These are phyloP conservation scores for Saxophila tyrrhenica DNA, from an alignment of 495 filamentous ascomycete species.

Conservation along the genomic window DNA sequence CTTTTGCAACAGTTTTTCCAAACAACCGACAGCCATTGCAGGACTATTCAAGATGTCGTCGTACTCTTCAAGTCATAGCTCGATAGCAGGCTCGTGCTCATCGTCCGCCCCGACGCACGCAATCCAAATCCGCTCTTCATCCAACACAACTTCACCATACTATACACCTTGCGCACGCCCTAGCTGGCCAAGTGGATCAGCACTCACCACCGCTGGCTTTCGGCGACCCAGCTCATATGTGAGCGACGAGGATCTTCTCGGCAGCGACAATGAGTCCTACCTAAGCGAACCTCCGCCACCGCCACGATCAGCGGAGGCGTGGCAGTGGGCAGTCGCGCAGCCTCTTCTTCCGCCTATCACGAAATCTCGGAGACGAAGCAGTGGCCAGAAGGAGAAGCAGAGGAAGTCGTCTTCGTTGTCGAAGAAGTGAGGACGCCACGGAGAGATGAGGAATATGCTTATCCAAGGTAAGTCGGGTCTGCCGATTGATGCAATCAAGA, in stretches of 20 bases:
- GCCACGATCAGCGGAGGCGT: conserved; percentile 23
- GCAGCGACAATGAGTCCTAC: conserved; percentile 21
- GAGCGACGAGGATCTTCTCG: conserved; percentile 32
- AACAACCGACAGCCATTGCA: neutral
- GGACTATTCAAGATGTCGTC: no score
- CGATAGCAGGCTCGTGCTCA: neutral
- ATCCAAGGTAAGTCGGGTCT: no score
- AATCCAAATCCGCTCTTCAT: neutral
- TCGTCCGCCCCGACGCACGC: no score
- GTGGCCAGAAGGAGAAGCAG: conserved; percentile 9
- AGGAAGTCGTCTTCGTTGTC: neutral
- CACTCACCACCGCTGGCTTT: neutral
- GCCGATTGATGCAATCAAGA: no score
- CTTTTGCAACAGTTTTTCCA: neutral
- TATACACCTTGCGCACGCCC: neutral
- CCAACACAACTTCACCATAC: neutral
- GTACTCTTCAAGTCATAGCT: neutral
- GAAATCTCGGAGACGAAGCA: conserved; percentile 25
- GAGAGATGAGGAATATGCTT: no score
- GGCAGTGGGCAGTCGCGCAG: conserved; percentile 12
- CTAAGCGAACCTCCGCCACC: conserved; percentile 29
- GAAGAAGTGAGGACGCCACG: neutral
- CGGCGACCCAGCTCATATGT: conserved; percentile 25
- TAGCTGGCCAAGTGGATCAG: neutral
- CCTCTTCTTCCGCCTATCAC: conserved; percentile 25